Conservation (phyloP, 2,329 filamentous ascomycete genomes). For the Calonectria fujianensis region DNA sequence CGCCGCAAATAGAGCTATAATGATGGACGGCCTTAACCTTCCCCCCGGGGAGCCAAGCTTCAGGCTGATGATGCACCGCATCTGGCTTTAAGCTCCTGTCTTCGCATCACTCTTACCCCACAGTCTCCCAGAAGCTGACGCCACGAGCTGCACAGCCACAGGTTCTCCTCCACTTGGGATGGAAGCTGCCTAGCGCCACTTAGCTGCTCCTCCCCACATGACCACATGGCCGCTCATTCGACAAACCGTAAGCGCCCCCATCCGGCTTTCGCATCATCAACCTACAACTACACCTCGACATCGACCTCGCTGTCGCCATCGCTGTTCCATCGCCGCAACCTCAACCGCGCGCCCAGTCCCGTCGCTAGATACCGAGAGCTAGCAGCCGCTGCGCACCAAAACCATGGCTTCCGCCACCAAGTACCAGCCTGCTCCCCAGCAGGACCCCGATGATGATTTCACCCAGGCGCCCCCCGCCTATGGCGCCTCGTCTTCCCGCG, state of each 20-base stretch:
- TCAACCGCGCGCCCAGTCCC: neutral
- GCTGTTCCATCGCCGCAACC: constrained; percentile 40
- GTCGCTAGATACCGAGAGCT: neutral
- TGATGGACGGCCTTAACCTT: neutral
- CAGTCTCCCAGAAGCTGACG: constrained; percentile 38
- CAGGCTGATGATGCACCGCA: neutral
- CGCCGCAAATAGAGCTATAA: too few relatives aligned
- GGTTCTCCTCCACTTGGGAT: neutral
- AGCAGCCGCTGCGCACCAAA: constrained; percentile 21
- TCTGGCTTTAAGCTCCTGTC: neutral
- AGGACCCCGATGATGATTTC: constrained; percentile 87
- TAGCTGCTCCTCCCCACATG: constrained; percentile 48
- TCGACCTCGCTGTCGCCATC: constrained; percentile 30
- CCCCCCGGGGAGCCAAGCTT: neutral
- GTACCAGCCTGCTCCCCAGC: constrained; percentile 88
- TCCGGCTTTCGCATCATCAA: constrained; percentile 50
- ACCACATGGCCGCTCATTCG: constrained; percentile 39
- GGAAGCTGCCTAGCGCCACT: constrained; percentile 50
- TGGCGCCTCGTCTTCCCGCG: constrained; percentile 71
- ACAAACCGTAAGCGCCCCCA: constrained; percentile 40
- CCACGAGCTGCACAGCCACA: constrained; percentile 50
- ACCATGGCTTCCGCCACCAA: constrained; percentile 85
- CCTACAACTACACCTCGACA: constrained; percentile 42
- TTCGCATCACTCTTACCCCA: constrained; percentile 24
- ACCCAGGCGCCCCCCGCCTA: constrained; percentile 90